Evolutionary conservation across 1,139 yeast genomes (phyloP).

Genomic region (Hansenula lynferdii): DNA sequence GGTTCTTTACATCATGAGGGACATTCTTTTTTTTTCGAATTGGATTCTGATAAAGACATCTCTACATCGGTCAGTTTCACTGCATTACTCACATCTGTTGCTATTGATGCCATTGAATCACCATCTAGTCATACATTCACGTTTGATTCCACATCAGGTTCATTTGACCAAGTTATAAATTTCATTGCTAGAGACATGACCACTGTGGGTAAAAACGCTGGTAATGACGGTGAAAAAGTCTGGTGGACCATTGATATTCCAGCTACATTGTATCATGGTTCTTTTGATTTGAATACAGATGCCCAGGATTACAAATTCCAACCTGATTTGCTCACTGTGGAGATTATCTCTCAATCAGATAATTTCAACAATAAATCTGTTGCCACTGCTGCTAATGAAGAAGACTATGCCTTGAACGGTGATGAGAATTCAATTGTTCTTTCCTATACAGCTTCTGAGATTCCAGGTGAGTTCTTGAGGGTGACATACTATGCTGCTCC

Average conservation of each 20-base stretch:
- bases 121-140: conserved; percentile 5
- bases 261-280: conserved; percentile 3
- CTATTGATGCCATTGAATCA: conserved; percentile 4
- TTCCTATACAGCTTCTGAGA: neutral
- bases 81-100: conserved; percentile 4
- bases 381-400: neutral
- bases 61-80: conserved; percentile 4
- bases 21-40: conserved; percentile 5
- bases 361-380: conserved; percentile 5
- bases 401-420: neutral
- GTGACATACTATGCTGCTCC: conserved; percentile 1
- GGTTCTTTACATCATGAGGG: conserved; percentile 8
- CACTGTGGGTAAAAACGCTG: conserved; percentile 1
- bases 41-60: conserved; percentile 1
- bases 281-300: conserved; percentile 5
- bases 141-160: conserved; percentile 9
- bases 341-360: conserved; percentile 2
- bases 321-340: conserved; percentile 1
- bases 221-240: conserved; percentile 4
- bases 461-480: neutral
- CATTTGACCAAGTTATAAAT: conserved; percentile 4
- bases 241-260: conserved; percentile 8
- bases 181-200: conserved; percentile 2
- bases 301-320: conserved; percentile 6
- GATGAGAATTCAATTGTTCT: neutral